These are phyloP conservation scores for Penicillium sp. DNA, from an alignment of 2,329 filamentous ascomycete species.

Conservation along the genomic window DNA sequence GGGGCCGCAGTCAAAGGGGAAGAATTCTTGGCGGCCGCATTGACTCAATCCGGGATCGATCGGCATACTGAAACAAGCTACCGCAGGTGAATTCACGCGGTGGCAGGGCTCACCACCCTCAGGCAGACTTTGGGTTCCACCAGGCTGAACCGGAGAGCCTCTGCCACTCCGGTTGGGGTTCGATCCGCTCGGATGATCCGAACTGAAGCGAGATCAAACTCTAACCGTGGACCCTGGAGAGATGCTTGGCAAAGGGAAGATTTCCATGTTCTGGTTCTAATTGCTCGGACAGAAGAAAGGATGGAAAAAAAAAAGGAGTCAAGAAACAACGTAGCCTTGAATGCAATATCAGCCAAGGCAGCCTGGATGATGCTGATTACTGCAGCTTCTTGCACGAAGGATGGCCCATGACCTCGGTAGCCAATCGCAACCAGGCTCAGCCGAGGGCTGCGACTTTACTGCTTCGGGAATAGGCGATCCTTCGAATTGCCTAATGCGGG, in stretches of 20 bases:
- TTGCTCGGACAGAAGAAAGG: too few species aligned
- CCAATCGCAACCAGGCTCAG: conserved; percentile 8
- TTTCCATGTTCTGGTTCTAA: too few species aligned
- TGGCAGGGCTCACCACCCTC: conserved; percentile 4
- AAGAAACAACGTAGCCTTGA: too few species aligned
- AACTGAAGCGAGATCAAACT: background rate
- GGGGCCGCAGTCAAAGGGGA: conserved; percentile 4
- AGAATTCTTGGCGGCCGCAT: conserved; percentile 1
- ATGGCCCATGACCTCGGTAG: conserved; percentile 1
- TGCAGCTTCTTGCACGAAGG: too few species aligned
- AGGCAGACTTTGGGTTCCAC: conserved; percentile 14
- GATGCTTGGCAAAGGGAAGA: background rate
- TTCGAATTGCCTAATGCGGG: conserved; percentile 12
- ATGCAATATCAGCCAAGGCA: too few species aligned
- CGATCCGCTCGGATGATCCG: background rate
- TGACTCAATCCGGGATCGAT: conserved; percentile 11
- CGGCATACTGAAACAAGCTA: conserved; percentile 18
- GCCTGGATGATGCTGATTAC: too few species aligned
- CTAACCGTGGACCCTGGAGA: background rate
- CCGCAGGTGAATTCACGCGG: conserved; percentile 6
- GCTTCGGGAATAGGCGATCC: conserved; percentile 8
- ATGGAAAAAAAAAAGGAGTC: too few species aligned
- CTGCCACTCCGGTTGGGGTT: too few species aligned
- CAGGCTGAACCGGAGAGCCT: conserved; percentile 15
- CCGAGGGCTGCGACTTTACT: background rate